Conservation (phyloP, 805 yeast species). For the Ogataea haglerorum region DNA sequence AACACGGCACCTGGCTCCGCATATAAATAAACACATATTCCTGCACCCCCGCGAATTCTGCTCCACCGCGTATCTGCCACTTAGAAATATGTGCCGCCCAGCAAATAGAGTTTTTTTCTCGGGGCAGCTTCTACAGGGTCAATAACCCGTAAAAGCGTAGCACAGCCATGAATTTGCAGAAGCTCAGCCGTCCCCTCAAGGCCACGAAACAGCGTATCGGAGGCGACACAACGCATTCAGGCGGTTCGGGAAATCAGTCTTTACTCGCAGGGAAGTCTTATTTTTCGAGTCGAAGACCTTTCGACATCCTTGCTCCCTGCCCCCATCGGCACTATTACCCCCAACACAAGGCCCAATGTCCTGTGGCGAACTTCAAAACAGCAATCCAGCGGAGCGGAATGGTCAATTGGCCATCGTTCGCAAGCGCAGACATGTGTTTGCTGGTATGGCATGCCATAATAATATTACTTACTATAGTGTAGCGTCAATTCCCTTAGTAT, state of each 20-base stretch:
- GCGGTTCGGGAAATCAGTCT: too few species aligned
- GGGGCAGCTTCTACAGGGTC: slow-evolving; percentile 11
- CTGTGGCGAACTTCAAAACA: neutral
- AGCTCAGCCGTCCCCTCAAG: neutral
- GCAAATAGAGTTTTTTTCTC: neutral
- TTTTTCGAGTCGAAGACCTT: neutral
- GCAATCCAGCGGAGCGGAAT: neutral
- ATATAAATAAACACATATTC: slow-evolving; percentile 5
- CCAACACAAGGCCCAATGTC: neutral
- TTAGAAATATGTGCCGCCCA: neutral
- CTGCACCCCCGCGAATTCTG: neutral
- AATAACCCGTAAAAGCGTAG: neutral
- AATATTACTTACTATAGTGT: slow-evolving; percentile 7
- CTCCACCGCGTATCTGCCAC: slow-evolving; percentile 1
- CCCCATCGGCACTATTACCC: slow-evolving; percentile 1
- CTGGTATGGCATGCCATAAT: slow-evolving; percentile 1
- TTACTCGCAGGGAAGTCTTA: neutral
- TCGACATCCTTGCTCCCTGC: neutral
- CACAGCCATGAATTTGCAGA: slow-evolving; percentile 5
- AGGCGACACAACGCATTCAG: too few species aligned
- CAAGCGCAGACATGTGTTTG: neutral
- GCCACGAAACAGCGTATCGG: neutral
- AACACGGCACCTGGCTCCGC: neutral
- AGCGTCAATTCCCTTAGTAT: slow-evolving; percentile 3
- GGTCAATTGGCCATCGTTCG: neutral